A percentile compares a stretch with the other conserved stretches of the same genome.
Evolutionary conservation across 1,284 basidiomycete genomes (phyloP).

Genomic region (Volvariella volvacea): DNA sequence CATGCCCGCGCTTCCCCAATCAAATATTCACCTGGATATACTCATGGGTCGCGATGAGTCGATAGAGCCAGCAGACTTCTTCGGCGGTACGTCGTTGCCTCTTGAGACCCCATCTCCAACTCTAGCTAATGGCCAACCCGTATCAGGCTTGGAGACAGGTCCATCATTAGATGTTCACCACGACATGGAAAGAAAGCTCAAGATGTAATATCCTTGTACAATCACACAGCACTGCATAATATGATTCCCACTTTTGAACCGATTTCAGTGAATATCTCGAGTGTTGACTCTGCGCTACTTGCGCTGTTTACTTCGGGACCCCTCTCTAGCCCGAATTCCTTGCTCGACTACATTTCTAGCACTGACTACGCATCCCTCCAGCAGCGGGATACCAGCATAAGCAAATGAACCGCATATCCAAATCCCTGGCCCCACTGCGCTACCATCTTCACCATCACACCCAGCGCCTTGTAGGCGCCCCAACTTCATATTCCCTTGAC

Average conservation of each 20-base stretch:
- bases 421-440: constrained; percentile 32
- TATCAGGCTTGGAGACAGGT: constrained; percentile 46
- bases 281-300: constrained; percentile 22
- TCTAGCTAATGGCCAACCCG: neutral
- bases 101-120: constrained; percentile 5
- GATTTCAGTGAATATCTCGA: constrained; percentile 3
- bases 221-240: constrained; percentile 4
- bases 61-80: constrained; percentile 70
- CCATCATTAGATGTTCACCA: constrained; percentile 56
- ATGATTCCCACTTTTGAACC: constrained; percentile 3
- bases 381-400: constrained; percentile 50
- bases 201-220: constrained; percentile 4
- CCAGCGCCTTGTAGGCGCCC: constrained; percentile 49
- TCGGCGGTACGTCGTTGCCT: constrained; percentile 45
- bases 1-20: constrained; percentile 55
- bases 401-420: constrained; percentile 59
- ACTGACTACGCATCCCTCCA: constrained; percentile 62
- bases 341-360: constrained; percentile 48
- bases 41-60: constrained; percentile 85
- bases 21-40: constrained; percentile 86
- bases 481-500: constrained; percentile 25
- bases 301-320: constrained; percentile 15
- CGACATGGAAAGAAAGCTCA: constrained; percentile 64
- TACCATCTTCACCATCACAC: constrained; percentile 12
- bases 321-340: constrained; percentile 33